These are phyloP conservation scores for Ceratopteris richardii DNA, from an alignment of 75 land plant species.

Conservation along the genomic window DNA sequence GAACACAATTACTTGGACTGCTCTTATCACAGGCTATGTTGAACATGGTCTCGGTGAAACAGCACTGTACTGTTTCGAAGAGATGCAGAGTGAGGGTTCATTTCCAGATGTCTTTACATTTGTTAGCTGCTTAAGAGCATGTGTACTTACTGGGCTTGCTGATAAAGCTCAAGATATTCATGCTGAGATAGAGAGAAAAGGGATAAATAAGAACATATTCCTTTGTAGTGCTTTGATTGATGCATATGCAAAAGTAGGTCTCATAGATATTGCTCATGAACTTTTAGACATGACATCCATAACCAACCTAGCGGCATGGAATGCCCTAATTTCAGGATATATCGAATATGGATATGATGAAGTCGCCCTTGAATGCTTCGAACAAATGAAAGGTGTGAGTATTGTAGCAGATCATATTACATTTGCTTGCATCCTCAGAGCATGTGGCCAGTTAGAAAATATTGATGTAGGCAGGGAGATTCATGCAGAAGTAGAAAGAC, in stretches of 20 bases:
- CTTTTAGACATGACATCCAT: conserved; percentile 19
- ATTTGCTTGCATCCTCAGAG: no score
- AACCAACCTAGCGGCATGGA: conserved; percentile 21
- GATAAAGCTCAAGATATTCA: conserved; percentile 41
- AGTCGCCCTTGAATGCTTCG: no score
- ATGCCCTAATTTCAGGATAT: conserved; percentile 17
- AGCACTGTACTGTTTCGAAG: conserved; percentile 39
- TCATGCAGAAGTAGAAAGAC: no score
- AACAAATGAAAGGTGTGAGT: no score
- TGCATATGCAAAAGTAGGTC: conserved; percentile 60
- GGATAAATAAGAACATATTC: conserved; percentile 11
- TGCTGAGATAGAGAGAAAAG: conserved; percentile 24
- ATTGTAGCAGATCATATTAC: no score
- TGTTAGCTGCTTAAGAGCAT: conserved; percentile 55
- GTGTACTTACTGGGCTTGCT: conserved; percentile 32
- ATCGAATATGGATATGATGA: no score
- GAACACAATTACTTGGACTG: conserved; percentile 64
- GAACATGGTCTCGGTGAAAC: conserved; percentile 46
- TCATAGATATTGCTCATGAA: conserved; percentile 18
- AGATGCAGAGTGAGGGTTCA: conserved; percentile 38
- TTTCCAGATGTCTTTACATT: conserved; percentile 51
- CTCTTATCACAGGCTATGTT: conserved; percentile 62
- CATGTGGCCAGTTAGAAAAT: no score
- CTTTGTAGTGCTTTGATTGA: conserved; percentile 60
- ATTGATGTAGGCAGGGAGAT: no score